Percentiles rank a stretch among this genome's conserved stretches.
phyloP scores from a whole-genome alignment of 2,329 filamentous ascomycete species.

The Penicillium sp. region DNA sequence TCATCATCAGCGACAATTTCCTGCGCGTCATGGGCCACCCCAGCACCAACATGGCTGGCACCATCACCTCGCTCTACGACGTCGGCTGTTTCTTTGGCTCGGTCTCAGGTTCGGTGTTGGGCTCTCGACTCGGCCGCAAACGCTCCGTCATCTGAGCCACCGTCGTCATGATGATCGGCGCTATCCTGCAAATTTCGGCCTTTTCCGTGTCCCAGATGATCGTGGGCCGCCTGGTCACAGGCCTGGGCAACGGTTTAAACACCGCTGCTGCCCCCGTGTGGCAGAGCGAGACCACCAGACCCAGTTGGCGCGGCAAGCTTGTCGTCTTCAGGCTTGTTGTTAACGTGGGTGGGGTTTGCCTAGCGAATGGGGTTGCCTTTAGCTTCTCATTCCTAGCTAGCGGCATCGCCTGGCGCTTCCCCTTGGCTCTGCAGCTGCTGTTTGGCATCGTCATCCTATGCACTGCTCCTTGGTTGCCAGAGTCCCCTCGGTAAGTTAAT shows the following conservation, averaged over 20 bases:
- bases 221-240: no score
- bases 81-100: conserved; percentile 58
- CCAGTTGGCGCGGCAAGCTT: conserved; percentile 44
- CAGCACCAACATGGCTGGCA: no score
- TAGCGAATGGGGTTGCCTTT: conserved; percentile 53
- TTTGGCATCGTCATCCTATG: conserved; percentile 33
- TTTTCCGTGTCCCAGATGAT: conserved; percentile 48
- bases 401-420: conserved; percentile 43
- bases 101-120: conserved; percentile 40
- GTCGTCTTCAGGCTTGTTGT: conserved; percentile 49
- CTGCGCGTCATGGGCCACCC: no score
- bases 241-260: conserved; percentile 53
- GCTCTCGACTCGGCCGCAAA: conserved; percentile 46
- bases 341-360: conserved; percentile 48
- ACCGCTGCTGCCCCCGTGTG: conserved; percentile 49
- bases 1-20: conserved; percentile 23
- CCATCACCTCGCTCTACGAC: no score
- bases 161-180: conserved; percentile 46
- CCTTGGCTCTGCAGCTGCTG: conserved; percentile 48
- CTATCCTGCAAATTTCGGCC: conserved; percentile 45
- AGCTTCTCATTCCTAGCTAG: conserved; percentile 47
- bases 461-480: neutral
- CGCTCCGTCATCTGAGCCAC: conserved; percentile 45
- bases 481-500: conserved; percentile 1
- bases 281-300: conserved; percentile 49